Evolutionary conservation across 352 stramenopile genomes (phyloP).

Genomic region (Phytophthora pisi): DNA sequence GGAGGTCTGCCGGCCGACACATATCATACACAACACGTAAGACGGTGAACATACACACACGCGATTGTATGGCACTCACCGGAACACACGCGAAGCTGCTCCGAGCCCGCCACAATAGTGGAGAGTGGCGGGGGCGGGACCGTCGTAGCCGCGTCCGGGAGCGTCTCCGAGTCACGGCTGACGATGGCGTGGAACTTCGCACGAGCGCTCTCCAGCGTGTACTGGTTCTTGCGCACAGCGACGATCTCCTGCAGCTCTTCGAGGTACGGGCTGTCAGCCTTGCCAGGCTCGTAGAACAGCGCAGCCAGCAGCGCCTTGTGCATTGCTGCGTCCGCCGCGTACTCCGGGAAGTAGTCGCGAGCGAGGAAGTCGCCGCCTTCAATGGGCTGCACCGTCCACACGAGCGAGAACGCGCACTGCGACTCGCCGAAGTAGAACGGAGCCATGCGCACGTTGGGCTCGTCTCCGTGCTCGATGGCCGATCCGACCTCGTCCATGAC

Average conservation of each 20-base stretch:
- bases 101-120: conserved; percentile 24
- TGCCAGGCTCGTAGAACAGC: conserved; percentile 47
- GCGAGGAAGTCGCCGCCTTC: conserved; percentile 56
- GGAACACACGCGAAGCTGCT: conserved; percentile 42
- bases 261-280: conserved; percentile 34
- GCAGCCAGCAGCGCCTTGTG: conserved; percentile 45
- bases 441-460: conserved; percentile 55
- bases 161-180: conserved; percentile 44
- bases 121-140: conserved; percentile 31
- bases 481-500: conserved; percentile 67
- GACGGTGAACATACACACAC: background rate
- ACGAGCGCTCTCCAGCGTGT: conserved; percentile 39
- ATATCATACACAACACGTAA: background rate
- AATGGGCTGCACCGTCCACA: conserved; percentile 49
- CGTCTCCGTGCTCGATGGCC: conserved; percentile 52
- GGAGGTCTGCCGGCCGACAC: conserved; percentile 30
- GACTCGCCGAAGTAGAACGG: conserved; percentile 51
- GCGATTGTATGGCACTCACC: conserved; percentile 13
- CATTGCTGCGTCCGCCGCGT: conserved; percentile 27
- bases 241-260: conserved; percentile 38
- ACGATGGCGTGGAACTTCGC: conserved; percentile 49
- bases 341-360: conserved; percentile 51
- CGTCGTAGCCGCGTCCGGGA: conserved; percentile 35
- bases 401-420: conserved; percentile 56
- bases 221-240: conserved; percentile 32